These are phyloP conservation scores for Secale cereale DNA, from an alignment of 176 grass and related monocot species.

Conservation along the genomic window DNA sequence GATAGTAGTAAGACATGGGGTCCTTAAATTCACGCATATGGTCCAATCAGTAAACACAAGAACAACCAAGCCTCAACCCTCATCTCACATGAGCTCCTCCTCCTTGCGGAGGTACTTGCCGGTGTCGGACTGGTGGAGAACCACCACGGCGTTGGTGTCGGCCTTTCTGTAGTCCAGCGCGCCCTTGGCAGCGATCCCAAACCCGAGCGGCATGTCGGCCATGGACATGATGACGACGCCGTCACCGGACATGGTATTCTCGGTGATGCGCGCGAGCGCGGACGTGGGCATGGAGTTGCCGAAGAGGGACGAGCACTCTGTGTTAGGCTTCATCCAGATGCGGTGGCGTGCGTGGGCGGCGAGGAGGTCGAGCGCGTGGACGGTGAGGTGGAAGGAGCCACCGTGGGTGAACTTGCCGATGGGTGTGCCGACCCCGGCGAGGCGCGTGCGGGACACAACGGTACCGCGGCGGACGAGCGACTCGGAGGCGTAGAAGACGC, in stretches of 20 bases:
- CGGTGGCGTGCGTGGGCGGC: slow-evolving; percentile 77
- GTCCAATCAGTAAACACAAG: too few relatives aligned
- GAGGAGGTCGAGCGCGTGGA: slow-evolving; percentile 86
- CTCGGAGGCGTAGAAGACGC: slow-evolving; percentile 80
- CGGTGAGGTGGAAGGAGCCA: slow-evolving; percentile 77
- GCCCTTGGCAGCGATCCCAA: slow-evolving; percentile 60
- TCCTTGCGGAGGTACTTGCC: slow-evolving; percentile 83
- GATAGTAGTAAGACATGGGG: too few relatives aligned
- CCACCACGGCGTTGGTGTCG: slow-evolving; percentile 67
- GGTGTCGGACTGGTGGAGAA: slow-evolving; percentile 69
- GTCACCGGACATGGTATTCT: slow-evolving; percentile 69
- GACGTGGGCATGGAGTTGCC: slow-evolving; percentile 89
- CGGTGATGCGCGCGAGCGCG: slow-evolving; percentile 77
- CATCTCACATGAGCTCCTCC: slow-evolving; percentile 65
- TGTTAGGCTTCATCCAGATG: slow-evolving; percentile 85
- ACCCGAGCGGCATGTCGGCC: slow-evolving; percentile 77
- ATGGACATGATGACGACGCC: slow-evolving; percentile 85
- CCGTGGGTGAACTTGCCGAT: slow-evolving; percentile 86
- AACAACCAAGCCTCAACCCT: not conserved
- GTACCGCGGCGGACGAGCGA: slow-evolving; percentile 67
- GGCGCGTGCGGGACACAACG: slow-evolving; percentile 51
- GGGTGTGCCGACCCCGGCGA: slow-evolving; percentile 62
- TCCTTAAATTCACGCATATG: too few relatives aligned
- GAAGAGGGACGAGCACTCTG: slow-evolving; percentile 80
- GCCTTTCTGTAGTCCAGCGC: slow-evolving; percentile 87